Base-by-base conservation (phyloP, 345 rosid species). In the Punica granatum region DNA sequence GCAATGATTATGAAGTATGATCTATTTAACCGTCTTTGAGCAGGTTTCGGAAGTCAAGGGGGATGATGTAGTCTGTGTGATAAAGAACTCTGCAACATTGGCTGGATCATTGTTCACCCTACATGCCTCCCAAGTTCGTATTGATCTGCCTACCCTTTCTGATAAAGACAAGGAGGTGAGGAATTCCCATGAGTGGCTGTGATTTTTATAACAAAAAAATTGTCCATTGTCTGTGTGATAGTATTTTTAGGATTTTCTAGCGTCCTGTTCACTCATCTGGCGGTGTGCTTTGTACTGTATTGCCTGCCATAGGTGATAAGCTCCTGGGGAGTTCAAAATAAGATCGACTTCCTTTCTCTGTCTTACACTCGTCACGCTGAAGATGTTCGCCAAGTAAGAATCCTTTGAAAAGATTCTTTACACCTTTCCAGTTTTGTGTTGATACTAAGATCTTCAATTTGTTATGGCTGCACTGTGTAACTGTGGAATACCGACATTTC, bases 291-390 rank as follows among this genome's bases (percentile, higher is more conserved):
- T 59, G 25, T 48, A 39, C 46, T 25, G 35, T 42, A 37, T 44
- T 43, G 42, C 37, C 62, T 69, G 48, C 41, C 74, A 66, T 76
- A 94, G 97, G 90, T 86, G 67, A 90, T 94, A 72, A 81, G 96
- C 75, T 70, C 91, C 26, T 94, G 99, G 97, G 99, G 99, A 79
- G 92, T 84, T 61, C 80, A 82, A 74, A 94, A 90, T 72, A 94
- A 94, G 78, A 94, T 94, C 8, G 97, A 94, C 78, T 90, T 94
- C 75, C 92, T 94, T 62, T 94, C 99, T 7, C 76, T 94, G 81
- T 94, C 99, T 14, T 94, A 88, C 62, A 90, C 97, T 21, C 81
- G 96, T 28, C 92, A 90, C 81, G 97, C 99, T 3, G 96, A 94
- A 78, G 99, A 94, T 77, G 97, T 94, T 68, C 96, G 99, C 73